Percentiles rank a stretch among this genome's conserved stretches.
These are phyloP conservation scores for Zea luxurians DNA, from an alignment of 176 grass and related monocot species.

Conservation along the genomic window DNA sequence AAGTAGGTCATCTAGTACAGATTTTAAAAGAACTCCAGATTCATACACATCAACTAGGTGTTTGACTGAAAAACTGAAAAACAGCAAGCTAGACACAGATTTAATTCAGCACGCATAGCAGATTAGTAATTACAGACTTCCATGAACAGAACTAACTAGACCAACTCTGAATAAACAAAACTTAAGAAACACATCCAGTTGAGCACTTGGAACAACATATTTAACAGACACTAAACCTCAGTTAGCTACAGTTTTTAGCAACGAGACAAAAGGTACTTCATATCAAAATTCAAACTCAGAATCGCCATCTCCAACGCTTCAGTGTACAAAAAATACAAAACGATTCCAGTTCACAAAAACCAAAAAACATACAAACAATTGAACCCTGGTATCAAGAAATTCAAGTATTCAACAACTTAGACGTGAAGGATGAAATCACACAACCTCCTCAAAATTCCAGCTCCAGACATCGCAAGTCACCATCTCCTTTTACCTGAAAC, in stretches of 20 bases:
- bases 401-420: neutral
- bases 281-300: neutral
- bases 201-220: neutral
- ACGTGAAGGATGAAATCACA: neutral
- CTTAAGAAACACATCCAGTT: neutral
- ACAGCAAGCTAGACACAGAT: neutral
- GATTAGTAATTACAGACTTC: neutral
- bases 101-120: neutral
- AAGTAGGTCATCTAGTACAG: neutral
- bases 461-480: constrained; percentile 11
- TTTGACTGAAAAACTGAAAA: neutral
- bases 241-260: neutral
- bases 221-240: neutral
- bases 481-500: neutral
- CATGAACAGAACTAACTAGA: neutral
- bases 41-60: neutral
- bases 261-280: neutral
- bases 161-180: constrained; percentile 18
- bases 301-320: neutral
- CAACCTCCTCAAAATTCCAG: constrained; percentile 17
- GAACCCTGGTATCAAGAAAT: neutral
- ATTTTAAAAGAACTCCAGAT: neutral
- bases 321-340: neutral
- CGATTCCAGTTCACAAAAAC: neutral
- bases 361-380: neutral